Base-by-base conservation (phyloP, 164 flowering plant genomes). In the Annona cherimola region DNA sequence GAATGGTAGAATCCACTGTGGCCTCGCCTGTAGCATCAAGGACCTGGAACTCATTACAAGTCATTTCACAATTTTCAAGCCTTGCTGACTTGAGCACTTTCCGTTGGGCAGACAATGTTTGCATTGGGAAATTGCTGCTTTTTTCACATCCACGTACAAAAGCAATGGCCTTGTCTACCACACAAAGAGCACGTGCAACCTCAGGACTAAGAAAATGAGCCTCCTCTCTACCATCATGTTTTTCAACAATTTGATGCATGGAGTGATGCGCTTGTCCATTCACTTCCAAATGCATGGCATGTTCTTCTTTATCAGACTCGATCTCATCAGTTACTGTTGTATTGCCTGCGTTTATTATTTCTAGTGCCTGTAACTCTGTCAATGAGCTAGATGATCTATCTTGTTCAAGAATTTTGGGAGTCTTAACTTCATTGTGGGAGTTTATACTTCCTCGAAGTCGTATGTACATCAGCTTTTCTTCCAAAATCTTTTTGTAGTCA, bases 111-210 rank as follows among this genome's bases (percentile, higher is more conserved):
- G 81, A 61, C 54, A 76, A 74, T 7, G 74, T 70, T 66, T 63
- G 46, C 74, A 79, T 74, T 40, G 65, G 14, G 71, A 63, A 26
- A 26, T 26, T 59, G 41, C 45, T 26, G 41, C 42, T 39, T 44
- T 73, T 19, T 66, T 81, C 79, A 75, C 72, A 62, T 67, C 77
- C 77, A n/a, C 84, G 75, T 44, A 88, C 80, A 61, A 83, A 50
- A 42, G 75, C 75, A 75, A 94, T 92, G 63, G 76, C 89, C 78
- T 78, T 80, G 41, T 90, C 88, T 66, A 91, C 69, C 61, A 89
- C 83, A 55, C 77, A 80, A 35, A 94, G 73, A 79, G 98, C 98
- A 57, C 79, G 77, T 81, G 86, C 78, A 63, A 90, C 98, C 70
- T 87, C 82, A n/a, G 88, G 84, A 57, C 94, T 85, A 46, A 87